Conservation (phyloP, 805 yeast species). For the Saccharomycopsis sp. region DNA sequence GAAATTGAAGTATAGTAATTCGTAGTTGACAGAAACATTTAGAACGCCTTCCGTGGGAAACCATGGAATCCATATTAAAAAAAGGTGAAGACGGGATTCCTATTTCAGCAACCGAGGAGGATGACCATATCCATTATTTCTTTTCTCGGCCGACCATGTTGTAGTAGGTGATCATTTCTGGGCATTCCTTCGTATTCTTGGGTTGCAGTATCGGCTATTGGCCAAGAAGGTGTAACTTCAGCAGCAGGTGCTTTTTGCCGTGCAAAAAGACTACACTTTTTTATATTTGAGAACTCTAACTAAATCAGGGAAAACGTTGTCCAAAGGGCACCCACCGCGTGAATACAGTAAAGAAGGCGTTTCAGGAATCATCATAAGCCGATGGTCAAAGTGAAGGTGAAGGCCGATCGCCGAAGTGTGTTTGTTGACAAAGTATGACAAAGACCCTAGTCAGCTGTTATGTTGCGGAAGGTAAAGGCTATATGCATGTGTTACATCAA, state of each 20-base stretch:
- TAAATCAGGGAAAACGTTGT: neutral
- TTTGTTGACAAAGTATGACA: no score
- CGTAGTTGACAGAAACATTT: neutral
- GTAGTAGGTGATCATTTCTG: neutral
- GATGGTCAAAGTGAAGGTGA: no score
- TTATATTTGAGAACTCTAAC: neutral
- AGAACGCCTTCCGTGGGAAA: neutral
- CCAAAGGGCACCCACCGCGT: neutral
- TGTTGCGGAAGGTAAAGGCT: no score
- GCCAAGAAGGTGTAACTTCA: neutral
- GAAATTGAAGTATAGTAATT: neutral
- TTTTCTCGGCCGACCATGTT: neutral
- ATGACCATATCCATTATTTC: no score
- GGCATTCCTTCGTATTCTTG: neutral
- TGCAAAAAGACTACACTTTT: no score
- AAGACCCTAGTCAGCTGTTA: no score
- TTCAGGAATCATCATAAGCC: no score
- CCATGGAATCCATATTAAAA: neutral
- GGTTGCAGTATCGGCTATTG: neutral
- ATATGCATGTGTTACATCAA: no score
- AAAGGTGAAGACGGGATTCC: neutral
- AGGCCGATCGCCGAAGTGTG: no score
- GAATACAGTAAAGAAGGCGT: neutral
- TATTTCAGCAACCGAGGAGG: no score
- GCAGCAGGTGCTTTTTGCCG: neutral